Base-by-base conservation (phyloP, 192 early-diverging fungal genomes). In the Fimicolochytrium jonesii region DNA sequence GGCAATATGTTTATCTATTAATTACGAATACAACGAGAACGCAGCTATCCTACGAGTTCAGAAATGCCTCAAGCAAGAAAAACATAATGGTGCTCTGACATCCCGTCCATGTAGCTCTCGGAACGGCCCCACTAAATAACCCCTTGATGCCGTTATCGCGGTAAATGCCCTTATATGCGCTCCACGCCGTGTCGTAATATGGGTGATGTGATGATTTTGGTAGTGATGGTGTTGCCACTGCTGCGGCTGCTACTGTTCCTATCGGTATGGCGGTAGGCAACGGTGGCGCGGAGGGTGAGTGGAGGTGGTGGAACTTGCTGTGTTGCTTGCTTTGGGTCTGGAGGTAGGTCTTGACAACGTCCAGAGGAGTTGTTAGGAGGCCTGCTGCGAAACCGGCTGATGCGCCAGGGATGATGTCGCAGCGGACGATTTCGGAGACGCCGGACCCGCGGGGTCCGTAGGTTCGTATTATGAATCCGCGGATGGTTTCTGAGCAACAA, bases 61-160 rank as follows among this genome's bases (percentile, higher is more conserved):
- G 18, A 15, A 55, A 36, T n/a, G 31, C 35, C 53, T 88, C 87
- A 59, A 84, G 86, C 34, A 88, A 68, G n/a, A 86, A 73, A 83
- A 89, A 89, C 87, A 89, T 87, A 44, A 83, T 59, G 3, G 79
- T 80, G 46, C 75, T 78, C 67, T 89, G 87, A 56, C 80, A 59
- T 46, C 88, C 92, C 10, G 92, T 90, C 55, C 94, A 82, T 64
- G 86, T 70, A 85, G 90, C 92, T 1, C 90, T 76, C 1, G 91
- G 89, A 52, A 82, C 81, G 52, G 86, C 84, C 26, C 94, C 92
- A 59, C 87, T 75, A 69, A 85, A 96, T 55, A 96, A 62, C 0
- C 90, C 91, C 20, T 18, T n/a, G n/a, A 73, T 30, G 6, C 76
- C 76, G 17, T 45, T 35, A 18, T 25, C 20, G 18, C 39, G 42